These are phyloP conservation scores for Trebouxia sp. DNA, from an alignment of 139 green algal species.

Conservation along the genomic window DNA sequence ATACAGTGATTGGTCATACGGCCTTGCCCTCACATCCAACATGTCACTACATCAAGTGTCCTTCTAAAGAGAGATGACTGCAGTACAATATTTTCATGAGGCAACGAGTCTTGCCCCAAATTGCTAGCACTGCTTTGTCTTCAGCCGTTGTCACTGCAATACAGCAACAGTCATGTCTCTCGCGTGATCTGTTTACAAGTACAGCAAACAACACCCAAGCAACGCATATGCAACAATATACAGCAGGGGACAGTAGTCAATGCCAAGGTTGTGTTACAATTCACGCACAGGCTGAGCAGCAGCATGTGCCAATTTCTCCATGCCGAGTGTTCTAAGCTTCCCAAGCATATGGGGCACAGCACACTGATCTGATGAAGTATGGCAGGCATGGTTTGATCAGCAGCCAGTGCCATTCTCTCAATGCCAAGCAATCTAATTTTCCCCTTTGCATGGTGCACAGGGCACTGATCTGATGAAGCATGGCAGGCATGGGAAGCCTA, in stretches of 20 bases:
- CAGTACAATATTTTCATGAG: not conserved
- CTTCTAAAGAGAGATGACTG: not conserved
- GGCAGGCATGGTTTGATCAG: not conserved
- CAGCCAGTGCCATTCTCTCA: not conserved
- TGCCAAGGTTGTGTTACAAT: too few relatives aligned
- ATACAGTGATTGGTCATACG: too few relatives aligned
- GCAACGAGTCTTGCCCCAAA: not conserved
- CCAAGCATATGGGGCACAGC: not conserved
- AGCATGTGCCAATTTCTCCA: too few relatives aligned
- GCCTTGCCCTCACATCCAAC: too few relatives aligned
- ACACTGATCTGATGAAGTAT: not conserved
- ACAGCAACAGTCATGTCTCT: too few relatives aligned
- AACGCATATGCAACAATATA: too few relatives aligned
- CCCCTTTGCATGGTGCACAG: conserved; percentile 37
- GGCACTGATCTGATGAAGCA: conserved; percentile 79
- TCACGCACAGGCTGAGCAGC: too few relatives aligned
- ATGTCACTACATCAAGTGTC: not conserved
- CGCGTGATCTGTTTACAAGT: too few relatives aligned
- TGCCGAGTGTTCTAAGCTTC: too few relatives aligned
- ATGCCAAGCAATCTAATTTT: not conserved
- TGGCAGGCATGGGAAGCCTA: conserved; percentile 75
- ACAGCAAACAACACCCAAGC: too few relatives aligned
- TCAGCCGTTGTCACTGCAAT: not conserved
- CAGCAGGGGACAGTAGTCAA: too few relatives aligned
- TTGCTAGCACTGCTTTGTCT: not conserved